Evolutionary conservation across 495 filamentous ascomycete genomes (phyloP), one percentile per base, ranked within the genome.

Genomic region (Cercophora sp.): DNA sequence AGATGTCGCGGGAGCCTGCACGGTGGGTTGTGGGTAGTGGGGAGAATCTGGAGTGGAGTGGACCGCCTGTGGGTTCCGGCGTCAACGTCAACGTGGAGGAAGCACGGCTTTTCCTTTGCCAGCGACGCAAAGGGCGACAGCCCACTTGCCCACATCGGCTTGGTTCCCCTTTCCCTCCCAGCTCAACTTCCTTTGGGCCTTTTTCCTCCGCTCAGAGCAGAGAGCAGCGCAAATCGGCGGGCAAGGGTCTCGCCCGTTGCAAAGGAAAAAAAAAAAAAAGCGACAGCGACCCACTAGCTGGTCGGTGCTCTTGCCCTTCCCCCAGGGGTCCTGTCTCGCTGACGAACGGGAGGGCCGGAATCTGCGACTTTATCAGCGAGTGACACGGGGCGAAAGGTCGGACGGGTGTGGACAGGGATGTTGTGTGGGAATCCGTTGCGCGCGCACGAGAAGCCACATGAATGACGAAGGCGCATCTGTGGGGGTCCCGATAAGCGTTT

Each of bases 401-500:
- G 57, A 54, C 53, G 59, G 57, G 41, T 52, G 47, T 48, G 23
- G 57, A 57, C 57, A 63, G 54, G 60, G 60, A 40, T 56, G 23
- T 11, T 15, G 58, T 46, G 54, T 58, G 60, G 56, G 44, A 53
- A 42, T 32, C 29, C 23, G 37, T 45, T 41, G 44, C 44, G 44
- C 37, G 32, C 42, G 22, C 44, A 53, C 54, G 35, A 29, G 40
- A 58, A 57, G 56, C 63, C 63, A 66, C 63, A 66, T 66, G 63
- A 61, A 55, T 52, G 44, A 60, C 44, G 51, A 60, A 39, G 51
- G 54, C 8, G 13, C 15, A 41, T 6, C 47, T 60, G 63, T 63
- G 63, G 63, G 63, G 63, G 63, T 66, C 58, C 60, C 60, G 63
- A 66, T 66, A 66, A 66, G 63, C 37, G 36, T 56, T 66, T 51